phyloP scores from a whole-genome alignment of 345 rosid genomes.

The Noccaea caerulescens region DNA sequence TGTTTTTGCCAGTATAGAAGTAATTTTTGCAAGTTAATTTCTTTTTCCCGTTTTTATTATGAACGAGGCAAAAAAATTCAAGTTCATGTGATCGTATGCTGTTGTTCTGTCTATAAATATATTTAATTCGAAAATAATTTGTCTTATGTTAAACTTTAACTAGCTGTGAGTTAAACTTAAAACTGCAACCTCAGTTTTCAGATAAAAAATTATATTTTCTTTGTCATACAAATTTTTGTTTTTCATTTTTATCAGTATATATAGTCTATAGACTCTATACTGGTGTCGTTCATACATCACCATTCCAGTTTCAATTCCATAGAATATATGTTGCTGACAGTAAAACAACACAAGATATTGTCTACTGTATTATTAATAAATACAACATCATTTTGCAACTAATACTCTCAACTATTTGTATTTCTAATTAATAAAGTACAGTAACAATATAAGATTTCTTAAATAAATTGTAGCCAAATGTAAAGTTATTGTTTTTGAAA shows the following conservation, averaged over 20 bases:
- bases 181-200: background rate
- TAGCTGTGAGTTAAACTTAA: background rate
- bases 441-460: too few species aligned
- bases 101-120: constrained; percentile 24
- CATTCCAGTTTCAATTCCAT: too few species aligned
- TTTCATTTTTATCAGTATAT: background rate
- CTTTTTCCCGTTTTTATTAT: background rate
- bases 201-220: background rate
- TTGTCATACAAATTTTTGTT: background rate
- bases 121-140: background rate
- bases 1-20: constrained; percentile 36
- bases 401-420: background rate
- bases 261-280: too few species aligned
- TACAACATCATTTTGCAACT: background rate
- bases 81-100: constrained; percentile 24
- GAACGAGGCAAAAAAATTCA: constrained; percentile 19
- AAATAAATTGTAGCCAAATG: too few species aligned
- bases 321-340: too few species aligned
- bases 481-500: too few species aligned
- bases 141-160: constrained; percentile 11
- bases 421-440: background rate
- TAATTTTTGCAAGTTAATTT: constrained; percentile 28
- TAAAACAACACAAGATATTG: background rate
- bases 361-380: background rate
- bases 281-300: too few species aligned